phyloP scores from a whole-genome alignment of 2,329 filamentous ascomycete genomes.

The Aspergillus amoenus region DNA sequence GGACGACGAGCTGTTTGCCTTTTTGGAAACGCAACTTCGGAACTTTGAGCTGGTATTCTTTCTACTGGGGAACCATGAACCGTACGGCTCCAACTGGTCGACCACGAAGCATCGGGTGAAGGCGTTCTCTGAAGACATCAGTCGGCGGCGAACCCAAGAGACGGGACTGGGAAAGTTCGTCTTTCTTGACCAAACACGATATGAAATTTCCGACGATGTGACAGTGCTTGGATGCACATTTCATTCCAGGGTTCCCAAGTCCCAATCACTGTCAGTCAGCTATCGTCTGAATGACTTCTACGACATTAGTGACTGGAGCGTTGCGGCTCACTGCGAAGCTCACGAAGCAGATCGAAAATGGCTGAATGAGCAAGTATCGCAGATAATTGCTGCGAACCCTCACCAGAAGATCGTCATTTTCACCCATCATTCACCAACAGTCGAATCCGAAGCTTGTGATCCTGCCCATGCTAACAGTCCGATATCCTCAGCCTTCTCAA shows the following conservation, averaged over 20 bases:
- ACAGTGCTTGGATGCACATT: conserved; percentile 51
- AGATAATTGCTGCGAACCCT: conserved; percentile 30
- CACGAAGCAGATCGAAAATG: conserved; percentile 38
- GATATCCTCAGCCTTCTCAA: conserved; percentile 42
- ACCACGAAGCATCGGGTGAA: conserved; percentile 22
- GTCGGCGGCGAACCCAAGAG: conserved; percentile 9
- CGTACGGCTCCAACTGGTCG: conserved; percentile 42
- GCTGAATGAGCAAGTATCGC: conserved; percentile 40
- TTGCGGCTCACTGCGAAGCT: conserved; percentile 30
- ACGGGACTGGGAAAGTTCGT: conserved; percentile 36
- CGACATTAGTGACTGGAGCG: conserved; percentile 40
- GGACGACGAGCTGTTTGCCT: conserved; percentile 46
- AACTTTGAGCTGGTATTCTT: conserved; percentile 54
- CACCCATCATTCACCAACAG: conserved; percentile 40
- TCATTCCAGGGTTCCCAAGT: conserved; percentile 48
- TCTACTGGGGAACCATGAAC: conserved; percentile 59
- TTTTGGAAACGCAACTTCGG: conserved; percentile 50
- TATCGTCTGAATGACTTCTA: conserved; percentile 55
- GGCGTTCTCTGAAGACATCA: conserved; percentile 25
- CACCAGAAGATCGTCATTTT: conserved; percentile 38
- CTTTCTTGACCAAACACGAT: conserved; percentile 41
- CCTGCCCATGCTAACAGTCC: conserved; percentile 33
- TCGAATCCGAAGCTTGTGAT: conserved; percentile 27
- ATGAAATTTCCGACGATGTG: conserved; percentile 37
- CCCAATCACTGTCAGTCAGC: conserved; percentile 40